A percentile compares a stretch with the other conserved stretches of the same genome.
phyloP scores from a whole-genome alignment of 495 filamentous ascomycete genomes.

The Aspergillus leporis region DNA sequence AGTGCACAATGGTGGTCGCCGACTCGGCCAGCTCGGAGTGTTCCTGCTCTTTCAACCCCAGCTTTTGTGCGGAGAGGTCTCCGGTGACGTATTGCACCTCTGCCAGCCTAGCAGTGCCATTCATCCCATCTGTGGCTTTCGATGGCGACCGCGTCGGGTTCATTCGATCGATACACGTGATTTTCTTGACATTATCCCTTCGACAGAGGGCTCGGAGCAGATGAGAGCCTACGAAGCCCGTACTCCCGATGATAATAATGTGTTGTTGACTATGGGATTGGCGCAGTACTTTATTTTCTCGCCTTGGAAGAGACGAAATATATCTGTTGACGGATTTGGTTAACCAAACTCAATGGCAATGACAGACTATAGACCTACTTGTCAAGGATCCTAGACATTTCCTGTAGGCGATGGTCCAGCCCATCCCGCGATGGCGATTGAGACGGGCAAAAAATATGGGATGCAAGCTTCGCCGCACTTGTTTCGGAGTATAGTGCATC shows the following conservation, averaged over 20 bases:
- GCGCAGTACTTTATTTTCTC: neutral
- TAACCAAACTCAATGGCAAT: too few species aligned
- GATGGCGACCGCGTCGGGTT: neutral
- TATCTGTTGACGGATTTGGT: neutral
- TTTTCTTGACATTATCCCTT: conserved; percentile 30
- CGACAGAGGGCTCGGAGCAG: conserved; percentile 45
- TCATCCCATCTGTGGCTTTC: neutral
- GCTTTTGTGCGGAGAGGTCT: conserved; percentile 43
- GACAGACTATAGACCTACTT: too few species aligned
- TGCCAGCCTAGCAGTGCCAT: neutral
- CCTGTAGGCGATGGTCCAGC: too few species aligned
- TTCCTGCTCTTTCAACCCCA: conserved; percentile 39
- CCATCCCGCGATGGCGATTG: too few species aligned
- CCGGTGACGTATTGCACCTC: conserved; percentile 28
- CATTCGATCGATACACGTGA: conserved; percentile 53
- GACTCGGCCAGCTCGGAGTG: conserved; percentile 39
- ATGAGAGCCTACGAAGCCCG: conserved; percentile 55
- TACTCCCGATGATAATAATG: conserved; percentile 56
- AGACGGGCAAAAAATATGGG: too few species aligned
- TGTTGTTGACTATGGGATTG: conserved; percentile 13
- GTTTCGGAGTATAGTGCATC: too few species aligned
- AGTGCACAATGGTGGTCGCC: conserved; percentile 56
- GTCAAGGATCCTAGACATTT: too few species aligned
- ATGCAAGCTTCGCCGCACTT: too few species aligned
- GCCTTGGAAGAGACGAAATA: conserved; percentile 16